phyloP scores from a whole-genome alignment of 208 protist genomes.

The Porcisia hertigi region DNA sequence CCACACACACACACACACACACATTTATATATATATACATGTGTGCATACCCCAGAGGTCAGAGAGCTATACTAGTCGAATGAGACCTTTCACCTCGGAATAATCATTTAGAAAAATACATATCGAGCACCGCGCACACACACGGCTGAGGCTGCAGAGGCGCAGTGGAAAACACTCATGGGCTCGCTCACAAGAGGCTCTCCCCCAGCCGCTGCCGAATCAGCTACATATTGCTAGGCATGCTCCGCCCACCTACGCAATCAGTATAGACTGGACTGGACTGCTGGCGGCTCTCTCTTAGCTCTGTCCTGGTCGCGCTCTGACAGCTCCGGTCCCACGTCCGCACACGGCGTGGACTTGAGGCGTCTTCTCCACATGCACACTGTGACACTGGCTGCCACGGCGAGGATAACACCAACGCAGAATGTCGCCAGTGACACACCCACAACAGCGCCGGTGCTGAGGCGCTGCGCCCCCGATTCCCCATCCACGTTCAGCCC shows the following conservation, averaged over 20 bases:
- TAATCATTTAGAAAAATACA: neutral
- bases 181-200: neutral
- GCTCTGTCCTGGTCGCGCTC: neutral
- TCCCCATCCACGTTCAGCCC: neutral
- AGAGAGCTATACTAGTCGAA: no score
- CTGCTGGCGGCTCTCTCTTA: neutral
- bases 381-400: constrained; percentile 7
- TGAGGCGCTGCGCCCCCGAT: constrained; percentile 5
- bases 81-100: no score
- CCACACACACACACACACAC: neutral
- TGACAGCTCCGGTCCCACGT: neutral
- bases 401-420: constrained; percentile 25
- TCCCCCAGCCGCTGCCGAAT: neutral
- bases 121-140: neutral
- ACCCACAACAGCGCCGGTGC: constrained; percentile 25
- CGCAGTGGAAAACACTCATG: neutral
- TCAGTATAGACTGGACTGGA: neutral
- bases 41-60: no score
- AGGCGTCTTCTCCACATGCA: constrained; percentile 23
- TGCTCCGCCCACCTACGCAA: neutral
- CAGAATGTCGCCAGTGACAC: constrained; percentile 35
- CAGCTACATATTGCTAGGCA: neutral
- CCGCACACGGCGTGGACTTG: neutral
- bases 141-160: neutral
- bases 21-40: no score